phyloP scores from a whole-genome alignment of 2,329 filamentous ascomycete genomes.

The Colletotrichum musae region DNA sequence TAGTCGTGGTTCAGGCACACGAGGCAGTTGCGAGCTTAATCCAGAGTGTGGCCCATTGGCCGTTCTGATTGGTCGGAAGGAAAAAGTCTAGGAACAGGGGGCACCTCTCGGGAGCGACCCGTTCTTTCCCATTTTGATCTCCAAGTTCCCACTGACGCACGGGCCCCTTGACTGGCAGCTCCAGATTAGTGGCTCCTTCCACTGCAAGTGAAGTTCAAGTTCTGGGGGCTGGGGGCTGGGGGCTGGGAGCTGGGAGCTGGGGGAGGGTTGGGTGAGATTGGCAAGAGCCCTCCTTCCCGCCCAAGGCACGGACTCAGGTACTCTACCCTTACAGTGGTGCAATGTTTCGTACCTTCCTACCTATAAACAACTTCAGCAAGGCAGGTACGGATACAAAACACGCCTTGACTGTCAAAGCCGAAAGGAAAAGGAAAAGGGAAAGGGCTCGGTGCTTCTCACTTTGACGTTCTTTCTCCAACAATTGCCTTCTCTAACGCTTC shows the following conservation, averaged over 20 bases:
- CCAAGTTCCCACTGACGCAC: not conserved
- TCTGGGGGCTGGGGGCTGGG: not conserved
- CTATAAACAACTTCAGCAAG: no score
- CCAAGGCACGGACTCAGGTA: no score
- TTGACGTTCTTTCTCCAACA: not conserved
- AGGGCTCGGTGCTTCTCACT: not conserved
- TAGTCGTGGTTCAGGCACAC: constrained; percentile 33
- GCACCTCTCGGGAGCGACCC: constrained; percentile 33
- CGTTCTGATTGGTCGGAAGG: constrained; percentile 24
- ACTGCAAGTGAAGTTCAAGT: not conserved
- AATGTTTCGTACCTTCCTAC: no score
- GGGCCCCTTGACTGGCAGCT: not conserved
- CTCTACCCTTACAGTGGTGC: no score
- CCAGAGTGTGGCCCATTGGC: constrained; percentile 23
- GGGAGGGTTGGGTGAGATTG: constrained; percentile 6
- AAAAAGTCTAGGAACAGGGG: constrained; percentile 23
- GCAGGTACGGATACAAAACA: not conserved
- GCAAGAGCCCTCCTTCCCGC: not conserved
- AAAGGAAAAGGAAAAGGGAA: not conserved
- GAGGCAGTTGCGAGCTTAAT: constrained; percentile 40
- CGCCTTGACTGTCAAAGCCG: constrained; percentile 29
- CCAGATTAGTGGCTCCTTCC: not conserved
- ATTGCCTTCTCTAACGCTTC: not conserved
- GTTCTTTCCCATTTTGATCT: constrained; percentile 36
- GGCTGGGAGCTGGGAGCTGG: not conserved